These are phyloP conservation scores for Henckelia pumila DNA, from an alignment of 257 asterid species.

Conservation along the genomic window DNA sequence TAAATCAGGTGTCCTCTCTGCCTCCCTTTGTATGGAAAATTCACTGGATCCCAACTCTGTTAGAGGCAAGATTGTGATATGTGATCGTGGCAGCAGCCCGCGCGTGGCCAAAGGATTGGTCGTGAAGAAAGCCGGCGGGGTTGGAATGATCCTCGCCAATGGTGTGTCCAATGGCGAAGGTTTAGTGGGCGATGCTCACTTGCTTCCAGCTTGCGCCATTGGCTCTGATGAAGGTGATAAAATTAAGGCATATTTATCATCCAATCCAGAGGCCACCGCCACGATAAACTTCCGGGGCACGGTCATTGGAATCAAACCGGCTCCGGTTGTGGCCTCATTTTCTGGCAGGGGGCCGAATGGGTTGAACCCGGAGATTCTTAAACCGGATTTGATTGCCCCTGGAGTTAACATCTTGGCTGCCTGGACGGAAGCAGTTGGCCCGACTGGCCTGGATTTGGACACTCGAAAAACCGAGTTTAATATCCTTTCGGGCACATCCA, in stretches of 20 bases:
- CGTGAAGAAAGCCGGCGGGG: constrained; percentile 85
- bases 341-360: constrained; percentile 92
- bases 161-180: constrained; percentile 92
- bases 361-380: constrained; percentile 77
- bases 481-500: constrained; percentile 87
- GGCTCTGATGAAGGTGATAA: constrained; percentile 75
- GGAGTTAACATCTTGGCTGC: constrained; percentile 93
- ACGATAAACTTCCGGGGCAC: constrained; percentile 74
- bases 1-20: constrained; percentile 69
- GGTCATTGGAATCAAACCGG: constrained; percentile 74
- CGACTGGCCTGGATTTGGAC: constrained; percentile 78
- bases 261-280: constrained; percentile 49
- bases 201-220: constrained; percentile 77
- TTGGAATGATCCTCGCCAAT: constrained; percentile 90
- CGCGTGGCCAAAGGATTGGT: constrained; percentile 90
- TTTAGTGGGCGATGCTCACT: constrained; percentile 86
- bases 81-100: constrained; percentile 95
- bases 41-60: constrained; percentile 65
- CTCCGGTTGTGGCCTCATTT: constrained; percentile 94
- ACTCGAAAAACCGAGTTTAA: constrained; percentile 75
- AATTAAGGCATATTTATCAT: constrained; percentile 54
- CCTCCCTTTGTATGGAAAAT: constrained; percentile 92
- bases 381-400: constrained; percentile 90
- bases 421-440: constrained; percentile 92
- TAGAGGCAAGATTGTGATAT: constrained; percentile 76